Conservation (phyloP, 495 filamentous ascomycete species). For the Extremus antarcticus region DNA sequence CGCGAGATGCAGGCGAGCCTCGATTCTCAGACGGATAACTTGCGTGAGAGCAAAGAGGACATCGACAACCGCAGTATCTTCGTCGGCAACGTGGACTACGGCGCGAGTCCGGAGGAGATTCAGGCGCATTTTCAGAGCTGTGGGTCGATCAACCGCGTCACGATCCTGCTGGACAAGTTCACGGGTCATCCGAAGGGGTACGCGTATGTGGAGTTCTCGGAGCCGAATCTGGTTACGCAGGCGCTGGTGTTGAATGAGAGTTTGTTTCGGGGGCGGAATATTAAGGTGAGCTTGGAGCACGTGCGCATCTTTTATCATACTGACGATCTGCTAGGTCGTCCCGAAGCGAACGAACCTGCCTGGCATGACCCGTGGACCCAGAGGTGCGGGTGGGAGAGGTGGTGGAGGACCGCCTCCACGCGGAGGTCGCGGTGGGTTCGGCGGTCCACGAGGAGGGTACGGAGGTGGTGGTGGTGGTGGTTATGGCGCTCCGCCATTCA, state of each 20-base stretch:
- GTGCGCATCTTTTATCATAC: not conserved
- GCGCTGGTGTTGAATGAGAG: conserved; percentile 94
- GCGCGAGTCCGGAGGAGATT: conserved; percentile 94
- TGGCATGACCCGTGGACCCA: conserved; percentile 63
- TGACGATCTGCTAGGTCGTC: conserved; percentile 51
- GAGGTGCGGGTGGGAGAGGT: conserved; percentile 65
- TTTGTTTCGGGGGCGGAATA: conserved; percentile 83
- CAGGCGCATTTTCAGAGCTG: conserved; percentile 98
- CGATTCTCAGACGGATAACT: conserved; percentile 70
- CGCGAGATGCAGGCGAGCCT: conserved; percentile 90
- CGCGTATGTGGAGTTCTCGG: conserved; percentile 97
- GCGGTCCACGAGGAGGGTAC: conserved; percentile 45
- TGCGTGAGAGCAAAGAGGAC: conserved; percentile 89
- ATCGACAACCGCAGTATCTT: conserved; percentile 94
- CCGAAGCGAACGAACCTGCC: conserved; percentile 97
- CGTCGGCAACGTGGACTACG: conserved; percentile 98
- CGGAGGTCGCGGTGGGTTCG: conserved; percentile 24
- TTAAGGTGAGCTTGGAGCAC: conserved; percentile 57
- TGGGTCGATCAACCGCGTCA: conserved; percentile 95
- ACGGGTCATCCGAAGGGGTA: conserved; percentile 98
- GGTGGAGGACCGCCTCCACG: conserved; percentile 37
- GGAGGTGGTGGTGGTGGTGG: conserved; percentile 50
- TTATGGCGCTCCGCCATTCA: conserved; percentile 20
- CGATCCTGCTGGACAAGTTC: conserved; percentile 95
- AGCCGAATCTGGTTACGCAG: conserved; percentile 84